Conservation (phyloP, 495 filamentous ascomycete genomes). For the Bacidia gigantensis region DNA sequence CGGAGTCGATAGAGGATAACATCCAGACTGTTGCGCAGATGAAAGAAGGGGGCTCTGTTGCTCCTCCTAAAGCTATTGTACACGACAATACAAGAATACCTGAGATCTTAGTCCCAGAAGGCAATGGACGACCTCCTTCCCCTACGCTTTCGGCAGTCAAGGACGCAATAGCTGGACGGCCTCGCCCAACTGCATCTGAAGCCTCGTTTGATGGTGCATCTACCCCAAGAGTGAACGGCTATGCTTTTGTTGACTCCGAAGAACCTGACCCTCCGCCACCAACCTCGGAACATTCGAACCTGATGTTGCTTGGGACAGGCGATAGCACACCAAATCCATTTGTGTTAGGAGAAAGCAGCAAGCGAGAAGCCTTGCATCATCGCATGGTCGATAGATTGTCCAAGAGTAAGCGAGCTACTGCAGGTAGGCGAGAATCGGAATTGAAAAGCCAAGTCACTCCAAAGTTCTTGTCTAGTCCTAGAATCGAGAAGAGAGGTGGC, state of each 20-base stretch:
- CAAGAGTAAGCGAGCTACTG: constrained; percentile 48
- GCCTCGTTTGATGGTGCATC: constrained; percentile 51
- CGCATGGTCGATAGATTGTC: constrained; percentile 80
- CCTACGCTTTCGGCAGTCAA: constrained; percentile 76
- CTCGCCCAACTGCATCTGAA: constrained; percentile 50
- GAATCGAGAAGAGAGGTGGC: constrained; percentile 35
- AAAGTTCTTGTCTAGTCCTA: constrained; percentile 62
- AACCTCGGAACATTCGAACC: constrained; percentile 11
- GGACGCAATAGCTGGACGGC: constrained; percentile 71
- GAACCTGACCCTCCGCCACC: constrained; percentile 33
- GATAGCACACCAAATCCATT: constrained; percentile 69
- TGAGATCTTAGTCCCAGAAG: constrained; percentile 23
- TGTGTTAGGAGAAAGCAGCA: constrained; percentile 58
- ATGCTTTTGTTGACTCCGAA: constrained; percentile 81
- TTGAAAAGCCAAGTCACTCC: constrained; percentile 44
- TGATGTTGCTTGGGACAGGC: constrained; percentile 37
- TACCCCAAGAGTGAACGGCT: constrained; percentile 83
- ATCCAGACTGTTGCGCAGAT: constrained; percentile 51
- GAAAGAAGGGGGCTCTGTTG: constrained; percentile 55
- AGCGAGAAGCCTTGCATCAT: constrained; percentile 72
- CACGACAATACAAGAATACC: constrained; percentile 71
- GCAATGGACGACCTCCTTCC: constrained; percentile 43
- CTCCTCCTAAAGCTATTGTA: constrained; percentile 60
- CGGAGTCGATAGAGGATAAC: constrained; percentile 50
- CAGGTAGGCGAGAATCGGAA: constrained; percentile 32